These are phyloP conservation scores for Lepidium aucheri DNA, from an alignment of 345 rosid genomes.

Conservation along the genomic window DNA sequence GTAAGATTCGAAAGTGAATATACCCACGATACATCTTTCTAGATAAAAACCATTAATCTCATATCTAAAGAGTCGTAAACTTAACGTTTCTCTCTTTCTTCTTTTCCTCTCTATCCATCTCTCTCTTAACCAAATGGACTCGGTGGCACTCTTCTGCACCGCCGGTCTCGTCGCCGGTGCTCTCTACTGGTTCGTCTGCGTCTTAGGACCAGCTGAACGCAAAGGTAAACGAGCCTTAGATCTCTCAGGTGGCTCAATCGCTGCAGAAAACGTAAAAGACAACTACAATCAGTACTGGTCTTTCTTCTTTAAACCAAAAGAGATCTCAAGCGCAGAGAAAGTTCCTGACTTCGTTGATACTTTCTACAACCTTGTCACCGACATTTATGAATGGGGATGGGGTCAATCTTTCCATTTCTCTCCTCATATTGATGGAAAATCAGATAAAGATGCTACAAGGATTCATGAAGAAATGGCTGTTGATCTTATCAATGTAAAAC, in stretches of 20 bases:
- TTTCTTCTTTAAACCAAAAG: constrained; percentile 79
- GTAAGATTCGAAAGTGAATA: neutral
- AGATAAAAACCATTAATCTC: constrained; percentile 15
- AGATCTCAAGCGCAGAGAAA: constrained; percentile 68
- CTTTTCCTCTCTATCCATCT: neutral
- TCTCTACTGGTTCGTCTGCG: constrained; percentile 79
- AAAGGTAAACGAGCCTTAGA: constrained; percentile 64
- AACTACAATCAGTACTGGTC: constrained; percentile 82
- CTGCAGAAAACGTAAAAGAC: constrained; percentile 71
- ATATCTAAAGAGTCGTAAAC: neutral
- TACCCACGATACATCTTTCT: neutral
- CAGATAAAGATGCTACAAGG: constrained; percentile 81
- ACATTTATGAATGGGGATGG: constrained; percentile 99
- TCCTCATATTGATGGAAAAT: constrained; percentile 66
- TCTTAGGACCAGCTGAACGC: constrained; percentile 82
- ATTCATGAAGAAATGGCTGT: constrained; percentile 85
- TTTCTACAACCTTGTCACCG: constrained; percentile 85
- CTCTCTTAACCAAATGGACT: constrained; percentile 35
- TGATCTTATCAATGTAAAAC: constrained; percentile 59
- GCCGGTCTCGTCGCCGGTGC: constrained; percentile 65
- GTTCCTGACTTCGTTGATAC: constrained; percentile 95
- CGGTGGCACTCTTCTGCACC: constrained; percentile 54
- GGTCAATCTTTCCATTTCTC: constrained; percentile 98
- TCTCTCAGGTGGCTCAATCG: constrained; percentile 92
- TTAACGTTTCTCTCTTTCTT: neutral